Evolutionary conservation across 2,329 filamentous ascomycete genomes (phyloP), one percentile per base, ranked within the genome.

Genomic region (Arthrobotrys pseudoclavata): DNA sequence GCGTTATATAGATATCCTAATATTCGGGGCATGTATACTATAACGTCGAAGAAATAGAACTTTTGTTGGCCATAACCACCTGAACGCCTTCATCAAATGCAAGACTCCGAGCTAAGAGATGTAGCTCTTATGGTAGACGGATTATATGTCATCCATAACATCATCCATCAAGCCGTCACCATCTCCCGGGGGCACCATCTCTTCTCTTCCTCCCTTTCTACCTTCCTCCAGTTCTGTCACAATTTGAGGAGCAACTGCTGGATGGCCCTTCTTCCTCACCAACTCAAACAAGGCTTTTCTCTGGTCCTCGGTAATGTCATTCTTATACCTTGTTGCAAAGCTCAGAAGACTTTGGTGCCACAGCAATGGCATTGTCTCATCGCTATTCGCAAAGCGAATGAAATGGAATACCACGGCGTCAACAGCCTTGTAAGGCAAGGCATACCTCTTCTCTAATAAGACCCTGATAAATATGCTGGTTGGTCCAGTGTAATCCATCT

Each of bases 331-430:
- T 85, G 97, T 92, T 26, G 96, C 94, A 85, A 99, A 99, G 1
- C 93, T 91, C 68, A 99, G 85, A 31, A 99, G 86, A 81, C 92
- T 94, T 85, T 98, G 95, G 84, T 99, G 96, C 94, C 95, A 99
- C 69, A 99, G 90, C 6, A 99, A 94, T 0, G 96, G 96, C 80
- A 98, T 84, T 1, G 87, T 86, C 1, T 89, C 88, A 79, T 92
- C 90, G 26, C 89, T 87, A 66, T 88, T 91, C 37, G 92, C 88
- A 86, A 97, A 97, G 15, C 96, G 91, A 79, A 98, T 84, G 84
- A 99, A 99, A 84, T 99, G 95, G 86, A 98, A 98, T 9, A 99
- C 96, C 1, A 98, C 86, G 1, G 94, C 91, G 81, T 99, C 96
- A 61, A 99, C 90, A 67, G 97, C 95, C 84, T 97, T 95, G 85